Conservation (phyloP, 768 basidiomycete genomes). For the Xerocomellus dryophilus region DNA sequence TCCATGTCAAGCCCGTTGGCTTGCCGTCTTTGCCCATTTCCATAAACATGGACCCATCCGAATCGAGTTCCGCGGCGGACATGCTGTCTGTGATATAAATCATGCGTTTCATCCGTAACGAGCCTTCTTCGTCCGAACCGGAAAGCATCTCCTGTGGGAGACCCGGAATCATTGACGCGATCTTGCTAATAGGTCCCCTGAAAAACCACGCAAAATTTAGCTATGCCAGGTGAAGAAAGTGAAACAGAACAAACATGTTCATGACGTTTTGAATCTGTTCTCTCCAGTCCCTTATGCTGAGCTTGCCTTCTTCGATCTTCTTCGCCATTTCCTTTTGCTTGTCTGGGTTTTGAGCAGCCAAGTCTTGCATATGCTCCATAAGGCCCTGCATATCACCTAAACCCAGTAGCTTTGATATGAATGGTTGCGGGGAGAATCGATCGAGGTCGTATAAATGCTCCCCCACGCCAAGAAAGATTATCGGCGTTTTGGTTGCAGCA, state of each 20-base stretch:
- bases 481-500: constrained; percentile 97
- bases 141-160: constrained; percentile 87
- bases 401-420: constrained; percentile 94
- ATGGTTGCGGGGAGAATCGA: constrained; percentile 92
- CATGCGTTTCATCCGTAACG: constrained; percentile 91
- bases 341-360: constrained; percentile 90
- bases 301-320: constrained; percentile 94
- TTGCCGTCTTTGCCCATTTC: constrained; percentile 79
- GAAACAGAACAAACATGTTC: constrained; percentile 73
- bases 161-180: constrained; percentile 98
- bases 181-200: constrained; percentile 98
- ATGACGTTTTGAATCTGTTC: constrained; percentile 97
- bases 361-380: constrained; percentile 98
- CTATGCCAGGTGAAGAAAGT: background rate
- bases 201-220: constrained; percentile 7
- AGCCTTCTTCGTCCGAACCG: constrained; percentile 92
- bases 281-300: constrained; percentile 95
- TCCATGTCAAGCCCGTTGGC: constrained; percentile 83
- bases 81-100: constrained; percentile 99
- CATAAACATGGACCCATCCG: constrained; percentile 91
- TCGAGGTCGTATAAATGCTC: constrained; percentile 98
- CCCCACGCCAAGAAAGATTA: constrained; percentile 97
- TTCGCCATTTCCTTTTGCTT: constrained; percentile 98
- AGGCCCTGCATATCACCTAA: constrained; percentile 95
- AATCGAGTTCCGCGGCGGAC: constrained; percentile 90